phyloP scores from a whole-genome alignment of 768 basidiomycete genomes.

The Boletellus ananas region DNA sequence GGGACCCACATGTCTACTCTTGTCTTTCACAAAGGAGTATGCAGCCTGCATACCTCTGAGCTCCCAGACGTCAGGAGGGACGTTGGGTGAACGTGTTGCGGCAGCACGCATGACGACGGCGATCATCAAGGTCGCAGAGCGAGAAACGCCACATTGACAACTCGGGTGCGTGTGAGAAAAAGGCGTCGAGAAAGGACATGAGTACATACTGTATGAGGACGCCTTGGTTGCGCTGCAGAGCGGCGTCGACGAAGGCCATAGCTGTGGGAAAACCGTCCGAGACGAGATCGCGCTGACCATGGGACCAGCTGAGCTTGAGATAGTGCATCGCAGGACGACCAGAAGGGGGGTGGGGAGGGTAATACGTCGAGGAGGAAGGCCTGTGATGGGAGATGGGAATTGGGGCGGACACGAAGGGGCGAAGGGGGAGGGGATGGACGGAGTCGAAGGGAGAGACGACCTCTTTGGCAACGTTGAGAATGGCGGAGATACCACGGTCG shows the following conservation, averaged over 20 bases:
- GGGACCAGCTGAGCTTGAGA: slow-evolving; percentile 88
- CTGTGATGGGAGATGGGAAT: slow-evolving; percentile 44
- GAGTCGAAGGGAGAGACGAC: slow-evolving; percentile 69
- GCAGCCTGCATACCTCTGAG: slow-evolving; percentile 87
- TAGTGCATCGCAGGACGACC: slow-evolving; percentile 83
- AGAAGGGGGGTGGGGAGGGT: slow-evolving; percentile 60
- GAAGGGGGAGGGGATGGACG: slow-evolving; percentile 43
- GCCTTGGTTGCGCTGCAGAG: slow-evolving; percentile 70
- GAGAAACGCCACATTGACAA: slow-evolving; percentile 91
- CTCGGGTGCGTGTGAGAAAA: slow-evolving; percentile 37
- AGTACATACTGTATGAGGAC: slow-evolving; percentile 78
- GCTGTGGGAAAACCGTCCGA: slow-evolving; percentile 72
- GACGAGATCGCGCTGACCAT: slow-evolving; percentile 89
- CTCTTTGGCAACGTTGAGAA: slow-evolving; percentile 93
- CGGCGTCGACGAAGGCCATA: slow-evolving; percentile 78
- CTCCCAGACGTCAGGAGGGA: slow-evolving; percentile 72
- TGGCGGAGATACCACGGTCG: slow-evolving; percentile 68
- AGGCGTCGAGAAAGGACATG: slow-evolving; percentile 7
- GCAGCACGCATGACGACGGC: slow-evolving; percentile 95
- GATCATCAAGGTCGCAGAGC: slow-evolving; percentile 86
- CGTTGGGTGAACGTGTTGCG: slow-evolving; percentile 56
- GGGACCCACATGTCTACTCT: slow-evolving; percentile 83
- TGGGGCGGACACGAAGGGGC: slow-evolving; percentile 65
- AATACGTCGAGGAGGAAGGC: slow-evolving; percentile 49
- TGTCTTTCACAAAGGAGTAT: slow-evolving; percentile 85